Conservation (phyloP, 1,284 basidiomycete genomes). For the Xerocomus nothofagi region DNA sequence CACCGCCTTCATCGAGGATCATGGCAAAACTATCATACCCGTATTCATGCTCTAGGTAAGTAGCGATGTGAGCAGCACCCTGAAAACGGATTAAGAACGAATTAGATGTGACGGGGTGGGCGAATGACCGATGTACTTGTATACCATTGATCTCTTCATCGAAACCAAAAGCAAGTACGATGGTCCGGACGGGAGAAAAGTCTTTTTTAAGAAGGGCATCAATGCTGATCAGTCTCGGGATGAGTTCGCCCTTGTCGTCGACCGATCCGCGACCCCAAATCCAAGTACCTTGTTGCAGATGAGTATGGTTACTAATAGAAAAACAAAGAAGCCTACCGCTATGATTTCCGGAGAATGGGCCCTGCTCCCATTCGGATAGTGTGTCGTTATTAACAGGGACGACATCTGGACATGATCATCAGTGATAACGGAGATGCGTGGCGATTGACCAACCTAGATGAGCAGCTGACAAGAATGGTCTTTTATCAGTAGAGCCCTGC, state of each 20-base stretch:
- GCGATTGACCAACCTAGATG: slow-evolving; percentile 54
- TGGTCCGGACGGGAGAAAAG: slow-evolving; percentile 56
- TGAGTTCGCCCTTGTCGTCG: slow-evolving; percentile 44
- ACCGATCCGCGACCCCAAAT: slow-evolving; percentile 45
- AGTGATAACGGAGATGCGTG: background rate
- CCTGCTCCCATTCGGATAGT: slow-evolving; percentile 55
- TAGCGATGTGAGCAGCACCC: slow-evolving; percentile 55
- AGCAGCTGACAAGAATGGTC: slow-evolving; percentile 66
- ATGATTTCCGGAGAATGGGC: slow-evolving; percentile 64
- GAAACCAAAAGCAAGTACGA: slow-evolving; percentile 71
- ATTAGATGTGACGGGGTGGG: background rate
- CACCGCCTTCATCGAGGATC: slow-evolving; percentile 60
- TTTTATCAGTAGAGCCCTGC: slow-evolving; percentile 57
- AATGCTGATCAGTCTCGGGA: slow-evolving; percentile 46
- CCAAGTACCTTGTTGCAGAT: slow-evolving; percentile 17
- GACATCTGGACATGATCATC: slow-evolving; percentile 46
- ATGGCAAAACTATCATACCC: slow-evolving; percentile 61
- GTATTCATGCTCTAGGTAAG: slow-evolving; percentile 52
- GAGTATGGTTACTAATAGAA: background rate
- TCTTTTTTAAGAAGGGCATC: slow-evolving; percentile 54
- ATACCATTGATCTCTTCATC: slow-evolving; percentile 70
- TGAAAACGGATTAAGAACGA: slow-evolving; percentile 24
- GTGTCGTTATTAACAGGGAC: slow-evolving; percentile 65
- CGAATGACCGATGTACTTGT: slow-evolving; percentile 37
- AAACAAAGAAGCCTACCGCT: slow-evolving; percentile 44